phyloP scores from a whole-genome alignment of 306 rosid genomes.

The Inga oerstediana region DNA sequence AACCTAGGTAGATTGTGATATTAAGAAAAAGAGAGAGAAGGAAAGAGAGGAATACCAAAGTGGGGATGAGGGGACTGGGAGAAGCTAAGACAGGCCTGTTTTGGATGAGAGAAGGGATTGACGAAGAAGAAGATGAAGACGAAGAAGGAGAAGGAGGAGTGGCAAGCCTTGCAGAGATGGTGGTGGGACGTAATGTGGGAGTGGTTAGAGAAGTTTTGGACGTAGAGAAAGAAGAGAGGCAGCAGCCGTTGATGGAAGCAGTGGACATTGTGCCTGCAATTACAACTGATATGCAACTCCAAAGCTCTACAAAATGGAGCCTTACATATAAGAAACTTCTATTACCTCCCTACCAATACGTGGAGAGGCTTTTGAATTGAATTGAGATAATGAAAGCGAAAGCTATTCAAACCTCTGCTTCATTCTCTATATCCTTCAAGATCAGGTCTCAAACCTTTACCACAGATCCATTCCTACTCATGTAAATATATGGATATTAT shows the following conservation, averaged over 20 bases:
- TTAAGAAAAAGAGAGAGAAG: too few relatives aligned
- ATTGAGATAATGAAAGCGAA: constrained; percentile 72
- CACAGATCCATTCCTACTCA: constrained; percentile 10
- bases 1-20: too few relatives aligned
- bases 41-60: constrained; percentile 52
- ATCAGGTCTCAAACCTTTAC: constrained; percentile 67
- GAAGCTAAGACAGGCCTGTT: constrained; percentile 85
- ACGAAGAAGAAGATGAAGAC: constrained; percentile 6
- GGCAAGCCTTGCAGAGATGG: constrained; percentile 49
- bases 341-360: background rate
- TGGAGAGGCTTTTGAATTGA: background rate
- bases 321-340: background rate
- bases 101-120: constrained; percentile 78
- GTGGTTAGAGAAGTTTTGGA: constrained; percentile 41
- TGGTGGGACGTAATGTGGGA: constrained; percentile 56
- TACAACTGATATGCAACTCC: background rate
- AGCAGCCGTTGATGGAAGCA: constrained; percentile 63
- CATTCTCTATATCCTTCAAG: constrained; percentile 57
- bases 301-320: background rate
- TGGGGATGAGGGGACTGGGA: constrained; percentile 70
- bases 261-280: constrained; percentile 74
- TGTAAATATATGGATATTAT: background rate
- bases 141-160: constrained; percentile 54
- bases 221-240: constrained; percentile 58
- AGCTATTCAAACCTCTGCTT: constrained; percentile 63